These are phyloP conservation scores for Phaeosphaeriaceae sp. DNA, from an alignment of 2,329 filamentous ascomycete species.

Conservation along the genomic window DNA sequence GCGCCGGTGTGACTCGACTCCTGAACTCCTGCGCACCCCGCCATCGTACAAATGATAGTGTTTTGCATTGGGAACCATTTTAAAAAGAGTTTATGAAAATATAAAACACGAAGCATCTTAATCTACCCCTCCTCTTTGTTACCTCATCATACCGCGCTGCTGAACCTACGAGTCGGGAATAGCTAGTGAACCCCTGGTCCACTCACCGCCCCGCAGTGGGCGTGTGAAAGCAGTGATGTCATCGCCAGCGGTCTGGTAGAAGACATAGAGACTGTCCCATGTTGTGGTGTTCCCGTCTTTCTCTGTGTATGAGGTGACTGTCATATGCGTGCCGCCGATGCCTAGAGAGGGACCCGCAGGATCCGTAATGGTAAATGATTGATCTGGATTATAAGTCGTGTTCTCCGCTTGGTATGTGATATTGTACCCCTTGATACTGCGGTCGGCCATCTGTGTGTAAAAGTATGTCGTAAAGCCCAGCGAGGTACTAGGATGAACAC, in stretches of 20 bases:
- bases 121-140: neutral
- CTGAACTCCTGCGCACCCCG: neutral
- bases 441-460: slow-evolving; percentile 49
- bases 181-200: slow-evolving; percentile 32
- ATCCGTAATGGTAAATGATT: slow-evolving; percentile 43
- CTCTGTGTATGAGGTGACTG: slow-evolving; percentile 43
- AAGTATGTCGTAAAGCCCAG: slow-evolving; percentile 53
- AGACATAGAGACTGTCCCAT: slow-evolving; percentile 42
- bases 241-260: slow-evolving; percentile 38
- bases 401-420: slow-evolving; percentile 49
- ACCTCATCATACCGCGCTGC: too few relatives aligned
- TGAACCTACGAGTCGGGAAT: slow-evolving; percentile 30
- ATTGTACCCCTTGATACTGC: slow-evolving; percentile 49
- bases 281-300: slow-evolving; percentile 22
- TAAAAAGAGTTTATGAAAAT: neutral
- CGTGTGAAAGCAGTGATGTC: slow-evolving; percentile 41
- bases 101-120: too few relatives aligned
- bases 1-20: neutral
- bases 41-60: neutral
- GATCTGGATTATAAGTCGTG: slow-evolving; percentile 36
- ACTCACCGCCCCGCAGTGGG: slow-evolving; percentile 31
- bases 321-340: slow-evolving; percentile 50
- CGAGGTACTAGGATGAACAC: slow-evolving; percentile 49
- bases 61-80: neutral
- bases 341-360: slow-evolving; percentile 35